These are phyloP conservation scores for Chrysophaeum taylorii DNA, from an alignment of 352 stramenopile genomes.

Conservation along the genomic window DNA sequence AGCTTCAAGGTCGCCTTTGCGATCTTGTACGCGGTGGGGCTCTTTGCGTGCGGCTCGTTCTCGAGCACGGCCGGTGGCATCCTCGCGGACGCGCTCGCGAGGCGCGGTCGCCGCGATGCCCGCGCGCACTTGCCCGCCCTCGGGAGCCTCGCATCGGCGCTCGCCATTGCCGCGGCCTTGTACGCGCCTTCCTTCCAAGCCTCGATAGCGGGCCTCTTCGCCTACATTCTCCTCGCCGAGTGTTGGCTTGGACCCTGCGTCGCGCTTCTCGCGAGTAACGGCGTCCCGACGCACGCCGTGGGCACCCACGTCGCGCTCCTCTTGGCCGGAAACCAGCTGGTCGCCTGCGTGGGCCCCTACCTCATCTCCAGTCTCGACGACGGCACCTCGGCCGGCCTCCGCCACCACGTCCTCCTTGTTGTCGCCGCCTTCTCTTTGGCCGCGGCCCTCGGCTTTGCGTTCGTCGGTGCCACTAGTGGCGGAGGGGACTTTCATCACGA, in stretches of 20 bases:
- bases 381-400: not conserved
- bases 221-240: constrained; percentile 30
- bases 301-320: constrained; percentile 6
- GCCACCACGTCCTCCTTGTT: not conserved
- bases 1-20: constrained; percentile 18
- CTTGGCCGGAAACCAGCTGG: not conserved
- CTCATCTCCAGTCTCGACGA: not conserved
- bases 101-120: not conserved
- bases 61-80: constrained; percentile 23
- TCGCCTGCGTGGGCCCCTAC: not conserved
- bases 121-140: constrained; percentile 28
- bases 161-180: constrained; percentile 20
- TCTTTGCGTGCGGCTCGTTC: constrained; percentile 23
- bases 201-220: constrained; percentile 17
- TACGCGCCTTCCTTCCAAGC: constrained; percentile 25
- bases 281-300: not conserved
- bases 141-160: constrained; percentile 8
- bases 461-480: too few relatives aligned
- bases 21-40: constrained; percentile 28
- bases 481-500: too few relatives aligned
- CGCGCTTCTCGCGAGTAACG: constrained; percentile 19
- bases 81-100: constrained; percentile 25
- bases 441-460: not conserved
- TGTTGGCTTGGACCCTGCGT: constrained; percentile 37
- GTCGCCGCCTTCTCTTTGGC: not conserved